Conservation (phyloP, 2,329 filamentous ascomycete species). For the Fusarium aywerte region DNA sequence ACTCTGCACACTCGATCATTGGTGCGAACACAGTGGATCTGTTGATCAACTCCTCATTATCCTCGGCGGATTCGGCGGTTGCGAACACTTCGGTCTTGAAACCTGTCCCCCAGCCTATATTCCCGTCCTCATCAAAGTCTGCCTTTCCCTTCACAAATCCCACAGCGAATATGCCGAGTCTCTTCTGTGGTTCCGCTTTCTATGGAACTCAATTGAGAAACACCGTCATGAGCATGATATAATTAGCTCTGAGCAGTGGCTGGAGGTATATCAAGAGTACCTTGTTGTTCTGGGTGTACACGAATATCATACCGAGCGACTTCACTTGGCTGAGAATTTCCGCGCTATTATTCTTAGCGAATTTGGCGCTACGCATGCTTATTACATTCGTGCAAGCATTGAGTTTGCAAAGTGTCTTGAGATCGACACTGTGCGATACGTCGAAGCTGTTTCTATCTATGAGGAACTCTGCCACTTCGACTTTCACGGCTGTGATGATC, state of each 20-base stretch:
- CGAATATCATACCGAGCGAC: background rate
- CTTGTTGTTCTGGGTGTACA: background rate
- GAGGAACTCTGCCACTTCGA: background rate
- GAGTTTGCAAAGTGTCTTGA: conserved; percentile 2
- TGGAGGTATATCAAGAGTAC: conserved; percentile 6
- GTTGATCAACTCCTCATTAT: background rate
- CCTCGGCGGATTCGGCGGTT: background rate
- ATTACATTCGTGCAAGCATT: background rate
- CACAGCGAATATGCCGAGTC: background rate
- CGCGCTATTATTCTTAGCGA: background rate
- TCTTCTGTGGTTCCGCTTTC: background rate
- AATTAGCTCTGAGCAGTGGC: conserved; percentile 2
- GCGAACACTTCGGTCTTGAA: background rate
- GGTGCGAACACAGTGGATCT: background rate
- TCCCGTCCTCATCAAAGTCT: conserved; percentile 1
- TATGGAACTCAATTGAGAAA: conserved; percentile 5
- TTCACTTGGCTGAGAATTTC: background rate
- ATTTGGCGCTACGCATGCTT: background rate
- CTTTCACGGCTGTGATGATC: background rate
- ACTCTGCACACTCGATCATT: background rate
- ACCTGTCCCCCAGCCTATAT: conserved; percentile 1
- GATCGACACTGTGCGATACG: background rate
- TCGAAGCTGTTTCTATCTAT: conserved; percentile 3
- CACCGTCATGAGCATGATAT: conserved; percentile 1
- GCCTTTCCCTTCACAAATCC: background rate